phyloP scores from a whole-genome alignment of 345 rosid genomes.

The Brassica carinata region DNA sequence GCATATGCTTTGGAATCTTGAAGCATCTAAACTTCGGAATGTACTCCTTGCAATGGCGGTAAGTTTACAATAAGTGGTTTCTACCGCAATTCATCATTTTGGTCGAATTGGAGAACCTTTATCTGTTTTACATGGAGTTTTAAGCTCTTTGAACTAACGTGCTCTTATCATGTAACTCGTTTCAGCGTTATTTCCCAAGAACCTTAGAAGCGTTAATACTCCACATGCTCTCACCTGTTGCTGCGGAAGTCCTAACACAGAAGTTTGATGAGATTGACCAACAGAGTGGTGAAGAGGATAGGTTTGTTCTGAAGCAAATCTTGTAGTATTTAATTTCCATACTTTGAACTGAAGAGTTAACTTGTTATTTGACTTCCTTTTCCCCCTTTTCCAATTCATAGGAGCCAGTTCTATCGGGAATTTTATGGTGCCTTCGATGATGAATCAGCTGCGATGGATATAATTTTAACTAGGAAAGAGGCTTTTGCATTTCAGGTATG shows the following conservation, averaged over 20 bases:
- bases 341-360: slow-evolving; percentile 6
- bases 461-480: slow-evolving; percentile 73
- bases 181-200: slow-evolving; percentile 86
- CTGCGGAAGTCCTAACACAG: slow-evolving; percentile 79
- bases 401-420: slow-evolving; percentile 71
- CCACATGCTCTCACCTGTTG: slow-evolving; percentile 82
- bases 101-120: background rate
- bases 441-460: slow-evolving; percentile 88
- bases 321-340: slow-evolving; percentile 15
- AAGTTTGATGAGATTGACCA: slow-evolving; percentile 84
- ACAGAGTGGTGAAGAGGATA: slow-evolving; percentile 57
- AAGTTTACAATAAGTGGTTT: slow-evolving; percentile 37
- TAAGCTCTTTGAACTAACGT: background rate
- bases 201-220: slow-evolving; percentile 80
- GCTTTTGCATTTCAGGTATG: slow-evolving; percentile 53
- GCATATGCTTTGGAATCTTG: slow-evolving; percentile 62
- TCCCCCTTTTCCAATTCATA: slow-evolving; percentile 41
- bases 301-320: slow-evolving; percentile 44
- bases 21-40: slow-evolving; percentile 53
- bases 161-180: slow-evolving; percentile 23
- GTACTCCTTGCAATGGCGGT: slow-evolving; percentile 74
- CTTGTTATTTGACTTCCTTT: slow-evolving; percentile 14
- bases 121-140: slow-evolving; percentile 1
- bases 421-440: slow-evolving; percentile 84
- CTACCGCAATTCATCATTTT: background rate